Base-by-base conservation (phyloP, 345 rosid species). In the Eucalyptus erythrocorys region DNA sequence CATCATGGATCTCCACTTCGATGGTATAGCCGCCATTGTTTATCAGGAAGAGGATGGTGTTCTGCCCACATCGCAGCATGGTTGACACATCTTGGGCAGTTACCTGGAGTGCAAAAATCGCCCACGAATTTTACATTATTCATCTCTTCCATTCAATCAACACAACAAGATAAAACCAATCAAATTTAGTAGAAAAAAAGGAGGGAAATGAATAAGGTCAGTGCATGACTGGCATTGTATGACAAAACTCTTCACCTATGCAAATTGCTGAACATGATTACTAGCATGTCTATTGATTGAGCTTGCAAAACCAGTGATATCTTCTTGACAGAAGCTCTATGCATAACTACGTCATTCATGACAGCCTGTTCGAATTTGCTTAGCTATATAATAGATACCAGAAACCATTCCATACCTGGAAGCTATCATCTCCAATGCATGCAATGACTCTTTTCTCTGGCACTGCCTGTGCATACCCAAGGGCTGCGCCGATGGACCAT, bases 1-100 rank as follows among this genome's bases (percentile, higher is more conserved):
- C 98, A 57, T 96, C 98, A 66, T 96, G 98, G 91, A 96, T 96
- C 91, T 96, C 97, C 19, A 94, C 98, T 92, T 95, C 98, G 85
- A 95, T 94, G 87, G 98, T 95, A 93, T 96, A 96, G 14, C 98
- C 97, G 53, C 97, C 97, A 86, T 96, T 96, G 93, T 96, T 96
- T 64, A 96, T 94, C 89, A 96, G 93, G 93, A 96, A 96, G 87
- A 95, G 92, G 87, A 96, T 93, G 90, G 34, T 92, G 17, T 91
- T 96, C 93, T 96, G 98, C 87, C 91, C 94, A 45, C 93, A 91
- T 49, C 96, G 87, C 87, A 96, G 88, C 97, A 96, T 96, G 26
- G 98, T 96, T 1, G 97, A 94, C 82, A 96, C 92, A 87, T 96
- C 98, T 90, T 95, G 98, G 50, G 94, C 96, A 2, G 97, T 96